A percentile compares a stretch with the other conserved stretches of the same genome.
Conservation (phyloP, 1,284 basidiomycete genomes). For the Calocybe gambosa region DNA sequence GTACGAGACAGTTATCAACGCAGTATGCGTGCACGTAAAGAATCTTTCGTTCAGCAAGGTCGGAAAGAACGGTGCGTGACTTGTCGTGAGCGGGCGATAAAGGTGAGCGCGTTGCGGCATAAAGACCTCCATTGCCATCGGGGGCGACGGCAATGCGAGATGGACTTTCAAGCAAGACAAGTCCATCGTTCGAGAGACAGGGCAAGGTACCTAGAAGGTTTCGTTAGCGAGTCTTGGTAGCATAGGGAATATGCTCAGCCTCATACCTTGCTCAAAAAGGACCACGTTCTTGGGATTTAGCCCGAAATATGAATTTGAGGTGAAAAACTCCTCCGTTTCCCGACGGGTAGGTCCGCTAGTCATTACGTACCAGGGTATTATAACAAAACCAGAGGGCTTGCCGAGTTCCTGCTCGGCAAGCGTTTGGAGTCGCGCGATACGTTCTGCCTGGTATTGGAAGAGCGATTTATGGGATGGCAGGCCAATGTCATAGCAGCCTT, state of each 20-base stretch:
- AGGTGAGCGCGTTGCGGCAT: constrained; percentile 84
- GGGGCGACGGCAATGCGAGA: constrained; percentile 88
- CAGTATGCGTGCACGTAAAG: constrained; percentile 94
- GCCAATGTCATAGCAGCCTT: constrained; percentile 97
- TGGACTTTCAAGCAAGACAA: constrained; percentile 81
- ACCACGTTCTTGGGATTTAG: constrained; percentile 77
- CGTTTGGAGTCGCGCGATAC: constrained; percentile 78
- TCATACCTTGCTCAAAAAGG: constrained; percentile 94
- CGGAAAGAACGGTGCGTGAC: constrained; percentile 74
- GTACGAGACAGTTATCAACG: constrained; percentile 98
- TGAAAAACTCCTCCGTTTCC: constrained; percentile 87
- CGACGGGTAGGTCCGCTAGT: constrained; percentile 92
- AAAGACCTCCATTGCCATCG: constrained; percentile 97
- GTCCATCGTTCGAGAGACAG: constrained; percentile 91
- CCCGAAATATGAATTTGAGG: constrained; percentile 78
- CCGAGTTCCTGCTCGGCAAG: constrained; percentile 60
- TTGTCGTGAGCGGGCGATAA: constrained; percentile 50
- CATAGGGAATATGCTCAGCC: constrained; percentile 2
- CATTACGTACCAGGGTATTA: constrained; percentile 98
- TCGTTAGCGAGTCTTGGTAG: constrained; percentile 13
- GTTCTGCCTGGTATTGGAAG: constrained; percentile 96
- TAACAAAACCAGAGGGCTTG: constrained; percentile 51
- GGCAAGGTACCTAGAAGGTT: constrained; percentile 80
- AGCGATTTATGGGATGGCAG: constrained; percentile 90
- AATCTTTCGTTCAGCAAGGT: constrained; percentile 74